Conservation (phyloP, 192 early-diverging fungal species). For the Backusella parvicylindrica region DNA sequence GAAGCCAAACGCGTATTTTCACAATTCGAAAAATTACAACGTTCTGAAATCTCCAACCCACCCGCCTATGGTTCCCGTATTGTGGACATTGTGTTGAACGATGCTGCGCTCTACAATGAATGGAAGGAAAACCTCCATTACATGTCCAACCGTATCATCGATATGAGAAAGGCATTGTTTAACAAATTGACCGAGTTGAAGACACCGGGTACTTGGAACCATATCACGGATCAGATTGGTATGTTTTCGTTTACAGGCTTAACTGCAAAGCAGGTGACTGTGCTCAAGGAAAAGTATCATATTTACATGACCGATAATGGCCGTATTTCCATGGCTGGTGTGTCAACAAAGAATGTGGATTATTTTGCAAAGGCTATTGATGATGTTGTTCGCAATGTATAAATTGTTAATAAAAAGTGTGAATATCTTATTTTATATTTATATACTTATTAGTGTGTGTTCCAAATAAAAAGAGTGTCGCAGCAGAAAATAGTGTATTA, state of each 20-base stretch:
- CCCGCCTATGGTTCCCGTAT: slow-evolving; percentile 89
- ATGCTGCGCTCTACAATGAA: slow-evolving; percentile 72
- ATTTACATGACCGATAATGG: slow-evolving; percentile 95
- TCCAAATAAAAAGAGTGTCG: neutral
- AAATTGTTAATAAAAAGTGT: neutral
- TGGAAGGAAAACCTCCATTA: slow-evolving; percentile 72
- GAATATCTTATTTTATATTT: neutral
- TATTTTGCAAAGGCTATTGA: slow-evolving; percentile 90
- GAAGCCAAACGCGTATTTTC: slow-evolving; percentile 60
- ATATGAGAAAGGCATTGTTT: slow-evolving; percentile 77
- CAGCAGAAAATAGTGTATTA: neutral
- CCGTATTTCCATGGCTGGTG: slow-evolving; percentile 93
- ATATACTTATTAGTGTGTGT: neutral
- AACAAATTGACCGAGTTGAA: slow-evolving; percentile 62
- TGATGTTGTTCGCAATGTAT: slow-evolving; percentile 79
- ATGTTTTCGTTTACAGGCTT: slow-evolving; percentile 97
- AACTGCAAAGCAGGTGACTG: slow-evolving; percentile 66
- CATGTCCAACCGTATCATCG: slow-evolving; percentile 91
- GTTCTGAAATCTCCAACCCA: slow-evolving; percentile 88
- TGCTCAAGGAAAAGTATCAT: slow-evolving; percentile 82
- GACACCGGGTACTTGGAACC: slow-evolving; percentile 95
- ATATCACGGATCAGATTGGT: slow-evolving; percentile 94
- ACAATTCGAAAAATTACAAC: slow-evolving; percentile 81
- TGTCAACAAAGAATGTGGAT: slow-evolving; percentile 83
- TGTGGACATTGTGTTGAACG: slow-evolving; percentile 81